Evolutionary conservation across 1,284 basidiomycete species (phyloP).

Genomic region (Trichosporon sp.): DNA sequence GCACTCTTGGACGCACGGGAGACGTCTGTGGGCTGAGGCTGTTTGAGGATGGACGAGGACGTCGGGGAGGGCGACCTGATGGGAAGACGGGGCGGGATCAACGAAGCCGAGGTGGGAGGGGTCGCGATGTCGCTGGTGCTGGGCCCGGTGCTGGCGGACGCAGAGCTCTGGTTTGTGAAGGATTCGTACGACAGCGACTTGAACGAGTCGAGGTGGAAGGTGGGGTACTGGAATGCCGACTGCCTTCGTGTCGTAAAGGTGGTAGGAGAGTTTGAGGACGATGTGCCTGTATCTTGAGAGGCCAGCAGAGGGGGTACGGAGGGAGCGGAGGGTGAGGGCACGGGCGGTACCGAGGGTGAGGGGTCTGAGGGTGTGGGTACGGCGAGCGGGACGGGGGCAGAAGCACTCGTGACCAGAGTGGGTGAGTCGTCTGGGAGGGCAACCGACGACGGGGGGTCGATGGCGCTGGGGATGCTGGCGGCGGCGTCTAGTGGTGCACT

Average conservation of each 20-base stretch:
- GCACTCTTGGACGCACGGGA: neutral
- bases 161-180: neutral
- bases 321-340: constrained; percentile 2
- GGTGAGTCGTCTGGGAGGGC: constrained; percentile 11
- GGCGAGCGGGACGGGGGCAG: constrained; percentile 10
- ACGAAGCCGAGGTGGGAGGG: neutral
- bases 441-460: constrained; percentile 21
- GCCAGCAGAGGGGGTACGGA: constrained; percentile 13
- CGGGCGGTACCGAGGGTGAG: neutral
- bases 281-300: constrained; percentile 8
- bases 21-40: neutral
- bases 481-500: neutral
- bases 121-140: neutral
- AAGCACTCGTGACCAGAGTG: constrained; percentile 14
- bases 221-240: constrained; percentile 9
- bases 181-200: constrained; percentile 9
- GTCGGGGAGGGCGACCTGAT: neutral
- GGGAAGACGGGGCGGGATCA: neutral
- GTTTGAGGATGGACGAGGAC: neutral
- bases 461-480: neutral
- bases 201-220: constrained; percentile 16
- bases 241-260: constrained; percentile 1
- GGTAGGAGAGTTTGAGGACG: constrained; percentile 2
- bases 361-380: constrained; percentile 4
- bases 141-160: neutral